phyloP scores from a whole-genome alignment of 2,329 filamentous ascomycete species.

The Fusarium armeniacum region DNA sequence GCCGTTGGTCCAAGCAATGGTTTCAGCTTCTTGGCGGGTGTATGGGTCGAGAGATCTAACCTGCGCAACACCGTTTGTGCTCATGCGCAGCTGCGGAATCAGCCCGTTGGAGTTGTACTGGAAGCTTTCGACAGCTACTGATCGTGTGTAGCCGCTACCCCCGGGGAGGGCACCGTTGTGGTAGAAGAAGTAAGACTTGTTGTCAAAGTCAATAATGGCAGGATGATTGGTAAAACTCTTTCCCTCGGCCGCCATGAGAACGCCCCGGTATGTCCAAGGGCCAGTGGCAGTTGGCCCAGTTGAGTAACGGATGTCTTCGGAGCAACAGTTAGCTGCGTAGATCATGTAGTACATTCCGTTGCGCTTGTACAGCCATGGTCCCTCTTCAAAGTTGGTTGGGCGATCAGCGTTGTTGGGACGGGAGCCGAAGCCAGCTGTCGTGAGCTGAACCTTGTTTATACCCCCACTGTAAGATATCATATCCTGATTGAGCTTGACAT shows the following conservation, averaged over 20 bases:
- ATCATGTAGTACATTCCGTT: constrained; percentile 57
- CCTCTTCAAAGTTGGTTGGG: constrained; percentile 56
- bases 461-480: constrained; percentile 50
- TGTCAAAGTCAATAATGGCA: constrained; percentile 11
- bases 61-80: not conserved
- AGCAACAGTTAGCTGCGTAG: constrained; percentile 54
- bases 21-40: constrained; percentile 12
- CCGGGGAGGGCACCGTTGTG: constrained; percentile 20
- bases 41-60: constrained; percentile 6
- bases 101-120: constrained; percentile 6
- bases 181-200: constrained; percentile 21
- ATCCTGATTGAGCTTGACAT: constrained; percentile 53
- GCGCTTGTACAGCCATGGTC: constrained; percentile 57
- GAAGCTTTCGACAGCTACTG: constrained; percentile 21
- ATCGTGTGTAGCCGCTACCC: not conserved
- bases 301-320: constrained; percentile 23
- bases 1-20: constrained; percentile 17
- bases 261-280: constrained; percentile 16
- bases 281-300: constrained; percentile 15
- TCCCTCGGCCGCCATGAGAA: constrained; percentile 6
- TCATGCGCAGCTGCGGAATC: constrained; percentile 11
- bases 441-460: constrained; percentile 3
- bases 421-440: constrained; percentile 3
- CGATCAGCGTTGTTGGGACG: constrained; percentile 7
- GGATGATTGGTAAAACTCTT: constrained; percentile 24